Evolutionary conservation across 164 flowering plant genomes (phyloP).

Genomic region (Stephania japonica): DNA sequence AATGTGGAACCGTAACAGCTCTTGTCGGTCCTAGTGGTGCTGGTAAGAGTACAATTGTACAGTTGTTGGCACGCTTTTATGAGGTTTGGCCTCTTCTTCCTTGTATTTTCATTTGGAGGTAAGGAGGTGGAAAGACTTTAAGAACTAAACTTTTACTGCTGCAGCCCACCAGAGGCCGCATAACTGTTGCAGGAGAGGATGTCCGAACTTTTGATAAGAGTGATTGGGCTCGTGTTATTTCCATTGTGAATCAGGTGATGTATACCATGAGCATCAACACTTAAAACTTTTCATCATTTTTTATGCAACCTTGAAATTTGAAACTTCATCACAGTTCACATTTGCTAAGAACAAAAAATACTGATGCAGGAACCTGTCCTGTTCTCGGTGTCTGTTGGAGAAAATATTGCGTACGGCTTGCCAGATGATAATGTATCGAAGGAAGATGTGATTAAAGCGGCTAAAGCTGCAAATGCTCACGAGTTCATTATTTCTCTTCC

Average conservation of each 20-base stretch:
- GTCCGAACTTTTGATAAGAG: constrained; percentile 86
- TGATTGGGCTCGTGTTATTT: constrained; percentile 90
- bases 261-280: background rate
- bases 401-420: constrained; percentile 95
- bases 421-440: constrained; percentile 83
- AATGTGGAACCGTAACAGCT: constrained; percentile 84
- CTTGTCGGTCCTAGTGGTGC: constrained; percentile 95
- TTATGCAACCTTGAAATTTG: background rate
- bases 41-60: constrained; percentile 95
- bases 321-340: no score
- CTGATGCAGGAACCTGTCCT: constrained; percentile 82
- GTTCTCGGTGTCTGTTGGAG: constrained; percentile 92
- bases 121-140: background rate
- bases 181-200: constrained; percentile 92
- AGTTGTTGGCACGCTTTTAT: constrained; percentile 89
- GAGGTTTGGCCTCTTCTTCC: constrained; percentile 48
- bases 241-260: constrained; percentile 87
- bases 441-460: constrained; percentile 86
- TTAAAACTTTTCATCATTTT: background rate
- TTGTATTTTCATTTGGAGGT: constrained; percentile 4
- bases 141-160: constrained; percentile 5
- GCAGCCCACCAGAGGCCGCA: constrained; percentile 87
- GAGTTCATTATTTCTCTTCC: constrained; percentile 93
- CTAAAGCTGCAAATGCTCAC: constrained; percentile 98
- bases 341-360: background rate